These are phyloP conservation scores for Calonectria pauciramosa DNA, from an alignment of 2,329 filamentous ascomycete species.

Conservation along the genomic window DNA sequence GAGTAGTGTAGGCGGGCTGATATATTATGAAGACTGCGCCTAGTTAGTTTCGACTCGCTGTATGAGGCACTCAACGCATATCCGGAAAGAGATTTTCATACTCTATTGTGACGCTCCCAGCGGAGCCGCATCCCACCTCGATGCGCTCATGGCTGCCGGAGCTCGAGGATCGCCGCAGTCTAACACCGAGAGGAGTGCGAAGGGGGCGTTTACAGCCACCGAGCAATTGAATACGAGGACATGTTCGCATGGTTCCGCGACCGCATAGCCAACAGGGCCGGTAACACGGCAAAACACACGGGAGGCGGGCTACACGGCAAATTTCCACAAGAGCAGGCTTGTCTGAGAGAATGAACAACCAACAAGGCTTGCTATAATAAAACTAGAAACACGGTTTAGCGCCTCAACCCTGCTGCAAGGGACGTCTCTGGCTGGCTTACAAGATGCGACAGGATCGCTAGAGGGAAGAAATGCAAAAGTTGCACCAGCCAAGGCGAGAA, in stretches of 20 bases:
- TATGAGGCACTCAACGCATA: neutral
- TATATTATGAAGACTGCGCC: conserved; percentile 64
- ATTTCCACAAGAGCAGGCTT: neutral
- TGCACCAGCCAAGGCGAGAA: neutral
- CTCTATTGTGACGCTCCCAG: conserved; percentile 66
- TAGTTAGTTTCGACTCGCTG: conserved; percentile 32
- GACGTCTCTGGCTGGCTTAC: neutral
- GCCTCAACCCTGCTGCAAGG: neutral
- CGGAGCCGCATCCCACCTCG: conserved; percentile 62
- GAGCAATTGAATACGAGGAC: conserved; percentile 30
- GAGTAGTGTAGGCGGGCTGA: conserved; percentile 50
- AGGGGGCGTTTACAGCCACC: conserved; percentile 31
- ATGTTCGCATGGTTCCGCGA: conserved; percentile 41
- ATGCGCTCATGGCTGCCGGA: conserved; percentile 55
- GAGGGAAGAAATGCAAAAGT: neutral
- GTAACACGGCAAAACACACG: neutral
- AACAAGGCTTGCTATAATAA: neutral
- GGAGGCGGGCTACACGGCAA: neutral
- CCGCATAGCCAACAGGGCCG: conserved; percentile 25
- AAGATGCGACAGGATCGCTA: neutral
- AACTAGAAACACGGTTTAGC: neutral
- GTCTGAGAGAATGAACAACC: neutral
- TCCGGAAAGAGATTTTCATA: conserved; percentile 49
- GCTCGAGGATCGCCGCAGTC: conserved; percentile 36
- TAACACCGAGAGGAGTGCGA: neutral